phyloP scores from a whole-genome alignment of 2,329 filamentous ascomycete species.

The Fusarium floridanum region DNA sequence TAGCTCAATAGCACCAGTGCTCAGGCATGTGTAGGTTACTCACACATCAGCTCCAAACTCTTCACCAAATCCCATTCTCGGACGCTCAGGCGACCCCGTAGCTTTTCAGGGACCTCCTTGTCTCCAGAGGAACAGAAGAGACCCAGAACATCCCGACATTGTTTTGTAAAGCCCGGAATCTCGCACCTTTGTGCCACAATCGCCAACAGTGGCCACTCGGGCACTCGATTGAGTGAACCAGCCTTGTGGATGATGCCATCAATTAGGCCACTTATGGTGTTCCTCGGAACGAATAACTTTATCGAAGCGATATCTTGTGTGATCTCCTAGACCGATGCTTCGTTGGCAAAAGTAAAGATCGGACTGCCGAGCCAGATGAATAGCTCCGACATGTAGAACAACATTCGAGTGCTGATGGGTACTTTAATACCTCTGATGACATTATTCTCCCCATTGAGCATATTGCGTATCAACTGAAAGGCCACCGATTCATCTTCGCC shows the following conservation, averaged over 20 bases:
- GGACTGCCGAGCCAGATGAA: constrained; percentile 23
- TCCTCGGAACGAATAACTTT: constrained; percentile 9
- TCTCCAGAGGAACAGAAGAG: constrained; percentile 7
- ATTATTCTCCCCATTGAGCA: constrained; percentile 12
- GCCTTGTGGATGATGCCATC: neutral
- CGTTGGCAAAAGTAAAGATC: neutral
- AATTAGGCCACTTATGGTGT: constrained; percentile 1
- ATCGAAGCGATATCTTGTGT: neutral
- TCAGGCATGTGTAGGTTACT: neutral
- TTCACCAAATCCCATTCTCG: constrained; percentile 1
- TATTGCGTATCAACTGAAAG: constrained; percentile 12
- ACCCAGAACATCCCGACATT: neutral
- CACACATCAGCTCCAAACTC: neutral
- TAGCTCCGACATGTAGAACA: constrained; percentile 32
- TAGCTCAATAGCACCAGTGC: neutral
- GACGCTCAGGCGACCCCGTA: neutral
- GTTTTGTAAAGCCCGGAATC: neutral
- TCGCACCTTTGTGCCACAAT: constrained; percentile 19
- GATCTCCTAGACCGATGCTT: neutral
- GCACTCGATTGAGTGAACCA: constrained; percentile 8
- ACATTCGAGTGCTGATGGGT: constrained; percentile 10
- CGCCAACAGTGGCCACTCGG: constrained; percentile 33
- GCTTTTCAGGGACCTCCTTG: neutral
- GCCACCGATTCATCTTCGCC: neutral
- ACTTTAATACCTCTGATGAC: neutral